Conservation (phyloP, 345 rosid genomes). For the Salix udensis region DNA sequence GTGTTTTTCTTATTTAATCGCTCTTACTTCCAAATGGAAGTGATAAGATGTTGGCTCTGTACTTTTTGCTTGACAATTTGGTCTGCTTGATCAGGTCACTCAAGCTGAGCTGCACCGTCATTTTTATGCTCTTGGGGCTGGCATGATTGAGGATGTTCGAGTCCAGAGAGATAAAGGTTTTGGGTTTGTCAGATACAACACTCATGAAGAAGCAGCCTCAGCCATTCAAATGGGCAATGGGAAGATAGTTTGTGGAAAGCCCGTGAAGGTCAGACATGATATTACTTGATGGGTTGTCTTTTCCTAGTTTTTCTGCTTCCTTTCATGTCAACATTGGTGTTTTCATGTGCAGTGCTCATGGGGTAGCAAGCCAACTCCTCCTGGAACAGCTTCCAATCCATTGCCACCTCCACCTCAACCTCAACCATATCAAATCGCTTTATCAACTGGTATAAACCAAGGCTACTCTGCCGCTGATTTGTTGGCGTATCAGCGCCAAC, state of each 20-base stretch:
- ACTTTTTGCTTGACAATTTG: conserved; percentile 1
- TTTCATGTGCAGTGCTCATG: conserved; percentile 66
- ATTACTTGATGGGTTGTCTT: not conserved
- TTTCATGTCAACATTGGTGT: conserved; percentile 11
- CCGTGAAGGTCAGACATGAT: conserved; percentile 58
- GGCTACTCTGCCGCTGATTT: conserved; percentile 63
- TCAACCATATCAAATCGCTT: conserved; percentile 42
- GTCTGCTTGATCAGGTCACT: conserved; percentile 41
- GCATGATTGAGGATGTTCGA: conserved; percentile 90
- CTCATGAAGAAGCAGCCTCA: conserved; percentile 80
- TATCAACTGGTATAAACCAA: conserved; percentile 56
- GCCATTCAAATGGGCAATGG: conserved; percentile 89
- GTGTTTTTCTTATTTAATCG: not conserved
- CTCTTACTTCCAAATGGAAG: not conserved
- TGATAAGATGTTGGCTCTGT: not conserved
- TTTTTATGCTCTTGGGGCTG: conserved; percentile 83
- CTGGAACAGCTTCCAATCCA: conserved; percentile 88
- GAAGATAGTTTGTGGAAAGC: conserved; percentile 73
- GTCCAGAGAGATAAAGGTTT: conserved; percentile 95
- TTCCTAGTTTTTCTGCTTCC: not conserved
- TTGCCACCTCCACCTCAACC: conserved; percentile 66
- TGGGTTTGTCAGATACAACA: conserved; percentile 91
- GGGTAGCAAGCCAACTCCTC: conserved; percentile 93
- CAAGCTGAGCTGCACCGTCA: conserved; percentile 87
- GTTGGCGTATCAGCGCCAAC: conserved; percentile 71